Percentiles rank a stretch among this genome's conserved stretches.
Conservation (phyloP, 495 filamentous ascomycete species). For the Aeminium ludgeri region DNA sequence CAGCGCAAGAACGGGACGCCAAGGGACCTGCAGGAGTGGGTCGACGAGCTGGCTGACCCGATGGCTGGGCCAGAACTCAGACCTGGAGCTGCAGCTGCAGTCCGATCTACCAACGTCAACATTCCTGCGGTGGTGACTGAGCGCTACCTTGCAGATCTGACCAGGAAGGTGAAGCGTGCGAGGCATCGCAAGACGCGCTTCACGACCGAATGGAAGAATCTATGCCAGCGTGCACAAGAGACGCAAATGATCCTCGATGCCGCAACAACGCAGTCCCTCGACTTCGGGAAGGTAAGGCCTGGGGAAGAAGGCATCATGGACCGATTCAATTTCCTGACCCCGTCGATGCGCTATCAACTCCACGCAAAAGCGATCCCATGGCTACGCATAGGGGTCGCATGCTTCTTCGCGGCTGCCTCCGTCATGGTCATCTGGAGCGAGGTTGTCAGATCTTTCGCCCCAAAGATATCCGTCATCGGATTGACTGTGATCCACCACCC, state of each 20-base stretch:
- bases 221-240: conserved; percentile 54
- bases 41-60: conserved; percentile 72
- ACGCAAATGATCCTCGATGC: conserved; percentile 77
- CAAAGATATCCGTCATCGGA: conserved; percentile 63
- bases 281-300: conserved; percentile 46
- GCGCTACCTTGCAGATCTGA: conserved; percentile 79
- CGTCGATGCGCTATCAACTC: conserved; percentile 66
- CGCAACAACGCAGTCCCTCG: conserved; percentile 57
- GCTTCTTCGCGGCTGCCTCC: conserved; percentile 54
- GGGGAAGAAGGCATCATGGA: conserved; percentile 30
- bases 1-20: conserved; percentile 72
- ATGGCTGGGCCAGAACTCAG: conserved; percentile 49
- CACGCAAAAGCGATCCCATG: conserved; percentile 54
- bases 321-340: conserved; percentile 49
- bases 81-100: conserved; percentile 5
- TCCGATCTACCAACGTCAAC: conserved; percentile 28
- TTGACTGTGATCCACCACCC: conserved; percentile 72
- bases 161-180: conserved; percentile 59
- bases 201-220: conserved; percentile 64
- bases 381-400: conserved; percentile 41
- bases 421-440: conserved; percentile 82
- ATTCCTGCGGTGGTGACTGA: conserved; percentile 78
- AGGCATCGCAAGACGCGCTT: conserved; percentile 71
- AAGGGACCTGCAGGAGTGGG: conserved; percentile 76
- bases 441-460: conserved; percentile 58